A percentile compares a stretch with the other conserved stretches of the same genome.
Evolutionary conservation across 202 grass and related monocot species (phyloP).

Genomic region (Sporobolus alterniflorus): DNA sequence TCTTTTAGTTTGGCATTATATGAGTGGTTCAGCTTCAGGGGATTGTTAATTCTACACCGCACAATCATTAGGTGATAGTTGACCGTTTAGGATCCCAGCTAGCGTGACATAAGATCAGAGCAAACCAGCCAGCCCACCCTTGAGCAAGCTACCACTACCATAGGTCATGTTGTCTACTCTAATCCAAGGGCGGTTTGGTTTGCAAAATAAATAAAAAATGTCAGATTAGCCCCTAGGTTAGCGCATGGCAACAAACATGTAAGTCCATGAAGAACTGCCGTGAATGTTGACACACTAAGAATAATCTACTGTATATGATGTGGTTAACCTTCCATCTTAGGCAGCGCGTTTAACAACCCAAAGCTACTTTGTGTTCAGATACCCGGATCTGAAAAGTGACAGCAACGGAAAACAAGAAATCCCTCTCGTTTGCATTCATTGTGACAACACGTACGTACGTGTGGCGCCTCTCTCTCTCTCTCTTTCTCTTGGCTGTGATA

Average conservation of each 20-base stretch:
- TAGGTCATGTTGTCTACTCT: constrained; percentile 14
- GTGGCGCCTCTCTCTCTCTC: neutral
- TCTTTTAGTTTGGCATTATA: constrained; percentile 19
- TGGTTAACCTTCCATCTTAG: constrained; percentile 22
- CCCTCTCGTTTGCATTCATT: constrained; percentile 9
- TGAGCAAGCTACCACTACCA: constrained; percentile 12
- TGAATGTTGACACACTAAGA: neutral
- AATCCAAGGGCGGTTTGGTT: neutral
- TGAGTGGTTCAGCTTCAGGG: neutral
- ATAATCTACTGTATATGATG: neutral
- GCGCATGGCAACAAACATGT: neutral
- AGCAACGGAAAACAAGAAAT: neutral
- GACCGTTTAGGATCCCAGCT: constrained; percentile 17
- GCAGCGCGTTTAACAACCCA: constrained; percentile 3
- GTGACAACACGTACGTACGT: no score
- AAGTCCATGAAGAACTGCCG: constrained; percentile 2
- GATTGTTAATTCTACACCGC: constrained; percentile 6
- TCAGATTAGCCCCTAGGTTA: no score
- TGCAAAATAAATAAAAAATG: no score
- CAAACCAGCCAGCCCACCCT: neutral
- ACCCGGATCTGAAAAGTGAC: constrained; percentile 12
- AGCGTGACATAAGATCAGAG: constrained; percentile 13
- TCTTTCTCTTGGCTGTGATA: neutral
- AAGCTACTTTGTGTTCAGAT: constrained; percentile 18
- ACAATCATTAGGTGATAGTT: constrained; percentile 6